These are phyloP conservation scores for Lachancea cidri DNA, from an alignment of 805 yeast genomes.

Conservation along the genomic window DNA sequence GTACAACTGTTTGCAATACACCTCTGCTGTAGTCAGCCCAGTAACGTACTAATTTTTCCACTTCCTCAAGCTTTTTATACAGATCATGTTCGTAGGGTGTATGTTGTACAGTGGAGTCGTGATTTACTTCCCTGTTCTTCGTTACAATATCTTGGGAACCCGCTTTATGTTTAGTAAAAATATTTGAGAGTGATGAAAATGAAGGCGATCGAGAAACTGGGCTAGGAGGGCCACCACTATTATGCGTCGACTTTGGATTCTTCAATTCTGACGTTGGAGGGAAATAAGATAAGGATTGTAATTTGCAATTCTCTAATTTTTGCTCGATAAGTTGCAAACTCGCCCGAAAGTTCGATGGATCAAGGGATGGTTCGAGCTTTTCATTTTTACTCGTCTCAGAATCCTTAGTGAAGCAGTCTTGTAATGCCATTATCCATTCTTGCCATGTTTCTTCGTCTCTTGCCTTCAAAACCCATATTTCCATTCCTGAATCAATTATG, in stretches of 20 bases:
- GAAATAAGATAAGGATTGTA: conserved; percentile 21
- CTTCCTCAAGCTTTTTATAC: conserved; percentile 19
- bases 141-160: conserved; percentile 5
- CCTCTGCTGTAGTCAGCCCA: conserved; percentile 4
- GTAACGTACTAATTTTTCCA: conserved; percentile 19
- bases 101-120: background rate
- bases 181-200: conserved; percentile 7
- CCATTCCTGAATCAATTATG: conserved; percentile 90
- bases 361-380: conserved; percentile 5
- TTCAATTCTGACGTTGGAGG: conserved; percentile 1
- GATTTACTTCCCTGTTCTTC: background rate
- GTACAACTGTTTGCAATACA: conserved; percentile 1
- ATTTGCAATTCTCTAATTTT: conserved; percentile 25
- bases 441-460: conserved; percentile 59
- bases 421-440: conserved; percentile 79
- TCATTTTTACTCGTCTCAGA: conserved; percentile 3
- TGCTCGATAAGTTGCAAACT: conserved; percentile 18
- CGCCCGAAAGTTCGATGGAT: conserved; percentile 6
- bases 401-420: conserved; percentile 32
- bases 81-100: conserved; percentile 20
- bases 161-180: conserved; percentile 6
- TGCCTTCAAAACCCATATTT: conserved; percentile 84
- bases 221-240: conserved; percentile 3
- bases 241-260: background rate
- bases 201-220: conserved; percentile 10